Percentiles rank a stretch among this genome's conserved stretches.
Evolutionary conservation across 2,329 filamentous ascomycete species (phyloP).

Genomic region (Xylaria arbuscula): DNA sequence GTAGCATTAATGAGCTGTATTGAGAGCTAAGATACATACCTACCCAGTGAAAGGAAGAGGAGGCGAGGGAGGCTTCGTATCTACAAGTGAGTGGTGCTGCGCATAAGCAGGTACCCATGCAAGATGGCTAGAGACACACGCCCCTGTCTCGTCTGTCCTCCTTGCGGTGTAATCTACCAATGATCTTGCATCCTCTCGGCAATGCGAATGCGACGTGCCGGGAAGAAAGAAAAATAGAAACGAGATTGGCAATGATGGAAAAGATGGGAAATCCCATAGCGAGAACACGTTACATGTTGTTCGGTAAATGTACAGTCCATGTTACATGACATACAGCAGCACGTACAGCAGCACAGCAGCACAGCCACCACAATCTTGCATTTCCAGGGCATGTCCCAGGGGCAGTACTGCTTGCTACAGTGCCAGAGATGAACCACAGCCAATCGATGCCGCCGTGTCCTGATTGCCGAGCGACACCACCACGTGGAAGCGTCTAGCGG

Average conservation of each 20-base stretch:
- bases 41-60: too few species aligned
- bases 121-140: slow-evolving; percentile 17
- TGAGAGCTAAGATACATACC: too few species aligned
- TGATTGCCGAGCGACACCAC: slow-evolving; percentile 19
- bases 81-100: not conserved
- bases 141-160: slow-evolving; percentile 6
- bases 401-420: too few species aligned
- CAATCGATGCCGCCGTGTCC: slow-evolving; percentile 7
- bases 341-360: not conserved
- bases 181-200: slow-evolving; percentile 1
- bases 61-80: too few species aligned
- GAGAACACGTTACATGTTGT: slow-evolving; percentile 15
- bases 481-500: slow-evolving; percentile 26
- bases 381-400: not conserved
- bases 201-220: not conserved
- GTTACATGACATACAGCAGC: too few species aligned
- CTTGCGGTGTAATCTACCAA: not conserved
- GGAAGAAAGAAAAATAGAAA: not conserved
- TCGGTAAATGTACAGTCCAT: not conserved
- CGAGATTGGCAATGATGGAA: slow-evolving; percentile 1
- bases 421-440: slow-evolving; percentile 4
- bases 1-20: too few species aligned
- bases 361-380: slow-evolving; percentile 33
- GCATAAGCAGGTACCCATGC: slow-evolving; percentile 20
- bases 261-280: slow-evolving; percentile 5